Evolutionary conservation across 805 yeast species (phyloP).

Genomic region (Kodamaea kakaduensis): DNA sequence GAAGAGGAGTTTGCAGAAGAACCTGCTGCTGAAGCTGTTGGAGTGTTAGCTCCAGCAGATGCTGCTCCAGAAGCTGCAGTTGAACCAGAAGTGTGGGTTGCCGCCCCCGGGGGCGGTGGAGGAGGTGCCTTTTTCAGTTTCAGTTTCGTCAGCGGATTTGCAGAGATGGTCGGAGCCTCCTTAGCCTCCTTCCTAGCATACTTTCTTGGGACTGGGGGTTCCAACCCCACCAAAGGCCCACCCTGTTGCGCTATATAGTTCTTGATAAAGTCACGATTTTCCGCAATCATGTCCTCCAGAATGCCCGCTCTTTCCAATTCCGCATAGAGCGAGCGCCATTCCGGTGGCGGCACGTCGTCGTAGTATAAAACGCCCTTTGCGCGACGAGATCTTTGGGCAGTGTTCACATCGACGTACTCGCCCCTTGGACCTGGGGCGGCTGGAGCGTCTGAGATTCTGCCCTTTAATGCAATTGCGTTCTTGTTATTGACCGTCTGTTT

Average conservation of each 20-base stretch:
- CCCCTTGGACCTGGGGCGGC: constrained; percentile 62
- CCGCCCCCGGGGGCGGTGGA: constrained; percentile 31
- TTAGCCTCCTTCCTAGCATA: constrained; percentile 29
- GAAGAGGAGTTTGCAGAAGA: too few relatives aligned
- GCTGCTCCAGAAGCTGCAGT: too few relatives aligned
- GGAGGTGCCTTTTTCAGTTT: constrained; percentile 35
- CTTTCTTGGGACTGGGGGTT: constrained; percentile 77
- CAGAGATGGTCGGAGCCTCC: constrained; percentile 19
- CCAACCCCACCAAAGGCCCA: constrained; percentile 76
- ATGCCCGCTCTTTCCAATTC: constrained; percentile 78
- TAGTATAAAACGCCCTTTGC: constrained; percentile 62
- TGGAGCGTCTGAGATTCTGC: constrained; percentile 20
- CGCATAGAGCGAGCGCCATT: constrained; percentile 72
- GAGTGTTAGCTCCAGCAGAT: too few relatives aligned
- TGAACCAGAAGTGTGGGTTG: constrained; percentile 6
- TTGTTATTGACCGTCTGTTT: constrained; percentile 82
- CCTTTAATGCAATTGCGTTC: constrained; percentile 79
- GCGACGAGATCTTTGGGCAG: constrained; percentile 54
- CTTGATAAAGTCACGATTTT: constrained; percentile 76
- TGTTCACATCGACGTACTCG: constrained; percentile 44
- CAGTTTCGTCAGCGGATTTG: constrained; percentile 8
- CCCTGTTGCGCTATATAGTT: constrained; percentile 71
- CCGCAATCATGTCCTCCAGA: constrained; percentile 84
- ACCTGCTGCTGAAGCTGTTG: too few relatives aligned
- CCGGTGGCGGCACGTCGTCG: constrained; percentile 77